Base-by-base conservation (phyloP, 2,329 filamentous ascomycete genomes). In the Onygena corvina region DNA sequence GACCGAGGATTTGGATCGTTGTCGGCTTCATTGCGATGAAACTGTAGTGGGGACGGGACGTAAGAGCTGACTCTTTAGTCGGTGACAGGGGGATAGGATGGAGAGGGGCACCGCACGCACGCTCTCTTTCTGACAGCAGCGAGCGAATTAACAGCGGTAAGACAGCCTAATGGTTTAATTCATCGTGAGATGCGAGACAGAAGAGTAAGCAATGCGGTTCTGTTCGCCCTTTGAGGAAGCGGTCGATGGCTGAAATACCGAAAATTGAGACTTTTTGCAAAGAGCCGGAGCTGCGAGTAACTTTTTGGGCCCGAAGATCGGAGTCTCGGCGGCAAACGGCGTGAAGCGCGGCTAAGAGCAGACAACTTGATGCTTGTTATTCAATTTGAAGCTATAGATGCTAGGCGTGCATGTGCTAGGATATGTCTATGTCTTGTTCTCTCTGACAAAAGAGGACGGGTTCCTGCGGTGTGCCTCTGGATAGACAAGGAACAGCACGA, bases 1-100 rank as follows among this genome's bases (percentile, higher is more conserved):
- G 84, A 57, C 88, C 88, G 52, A 98, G 73, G 58, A 98, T 93
- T 30, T 78, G 75, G 61, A 96, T 87, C 63, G 73, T 78, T 47
- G 75, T 77, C 50, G 77, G 75, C 52, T 63, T 33, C 54, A 56
- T 56, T 31, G 34, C n/a, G n/a, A n/a, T 53, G 47, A 33, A 29
- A 21, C 29, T 25, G 36, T n/a, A 6, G 38, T 42, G 38, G 38
- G 38, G 21, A n/a, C n/a, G n/a, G n/a, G n/a, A n/a, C n/a, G n/a
- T n/a, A n/a, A n/a, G n/a, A n/a, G n/a, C n/a, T n/a, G n/a, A n/a
- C n/a, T n/a, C n/a, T n/a, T n/a, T n/a, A n/a, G n/a, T n/a, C n/a
- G n/a, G n/a, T n/a, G n/a, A n/a, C n/a, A 42, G 25, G 29, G 46
- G 42, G 48, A 36, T 33, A 38, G 36, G n/a, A 29, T 12, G 38